Conservation (phyloP, 1,139 yeast species). For the Wickerhamomyces sp. region DNA sequence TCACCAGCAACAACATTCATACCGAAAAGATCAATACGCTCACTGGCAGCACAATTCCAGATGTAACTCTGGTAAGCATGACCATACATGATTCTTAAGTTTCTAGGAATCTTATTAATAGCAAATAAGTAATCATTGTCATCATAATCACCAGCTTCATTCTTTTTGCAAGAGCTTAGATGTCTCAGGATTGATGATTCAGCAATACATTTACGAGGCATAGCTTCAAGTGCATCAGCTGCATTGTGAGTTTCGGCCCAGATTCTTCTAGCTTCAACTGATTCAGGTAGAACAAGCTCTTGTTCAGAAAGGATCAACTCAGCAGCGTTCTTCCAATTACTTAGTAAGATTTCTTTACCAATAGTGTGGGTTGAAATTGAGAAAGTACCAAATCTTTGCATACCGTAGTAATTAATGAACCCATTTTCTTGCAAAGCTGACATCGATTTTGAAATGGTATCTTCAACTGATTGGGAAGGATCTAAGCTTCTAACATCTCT, state of each 20-base stretch:
- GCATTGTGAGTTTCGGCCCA: slow-evolving; percentile 81
- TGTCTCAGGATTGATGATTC: slow-evolving; percentile 68
- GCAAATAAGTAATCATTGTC: slow-evolving; percentile 62
- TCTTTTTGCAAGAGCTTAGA: slow-evolving; percentile 42
- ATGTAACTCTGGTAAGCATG: slow-evolving; percentile 96
- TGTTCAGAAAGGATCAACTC: slow-evolving; percentile 80
- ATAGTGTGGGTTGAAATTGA: slow-evolving; percentile 84
- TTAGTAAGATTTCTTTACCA: slow-evolving; percentile 67
- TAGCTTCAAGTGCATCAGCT: slow-evolving; percentile 52
- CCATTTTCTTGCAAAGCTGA: slow-evolving; percentile 61
- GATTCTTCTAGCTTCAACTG: slow-evolving; percentile 71
- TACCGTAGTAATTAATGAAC: slow-evolving; percentile 88
- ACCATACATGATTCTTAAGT: slow-evolving; percentile 88
- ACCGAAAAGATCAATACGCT: slow-evolving; percentile 70
- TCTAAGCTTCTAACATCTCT: slow-evolving; percentile 52
- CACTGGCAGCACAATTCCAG: slow-evolving; percentile 87
- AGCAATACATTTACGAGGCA: slow-evolving; percentile 88
- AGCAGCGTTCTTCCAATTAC: slow-evolving; percentile 77
- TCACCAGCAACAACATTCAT: slow-evolving; percentile 75
- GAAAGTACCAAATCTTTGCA: slow-evolving; percentile 97
- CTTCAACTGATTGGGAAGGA: slow-evolving; percentile 26
- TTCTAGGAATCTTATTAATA: slow-evolving; percentile 89
- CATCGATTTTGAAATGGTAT: slow-evolving; percentile 48
- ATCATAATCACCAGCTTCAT: slow-evolving; percentile 42
- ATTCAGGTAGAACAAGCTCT: slow-evolving; percentile 75